Evolutionary conservation across 768 basidiomycete genomes (phyloP).

Genomic region (Psilocybe cubensis): DNA sequence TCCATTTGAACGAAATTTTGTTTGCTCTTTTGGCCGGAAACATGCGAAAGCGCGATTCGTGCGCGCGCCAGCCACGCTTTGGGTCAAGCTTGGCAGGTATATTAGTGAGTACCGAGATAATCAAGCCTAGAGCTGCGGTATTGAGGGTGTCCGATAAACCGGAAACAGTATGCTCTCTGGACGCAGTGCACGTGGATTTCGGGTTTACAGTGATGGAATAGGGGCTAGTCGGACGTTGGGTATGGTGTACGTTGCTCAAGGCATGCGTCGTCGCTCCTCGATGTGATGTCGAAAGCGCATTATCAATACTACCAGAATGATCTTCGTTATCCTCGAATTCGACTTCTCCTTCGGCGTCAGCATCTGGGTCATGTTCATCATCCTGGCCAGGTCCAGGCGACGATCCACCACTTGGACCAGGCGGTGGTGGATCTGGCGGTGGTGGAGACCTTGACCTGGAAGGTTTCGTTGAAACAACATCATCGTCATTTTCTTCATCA

Average conservation of each 20-base stretch:
- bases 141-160: background rate
- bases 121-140: background rate
- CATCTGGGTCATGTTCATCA: slow-evolving; percentile 24
- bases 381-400: slow-evolving; percentile 12
- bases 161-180: background rate
- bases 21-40: background rate
- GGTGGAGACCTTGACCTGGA: slow-evolving; percentile 23
- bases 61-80: slow-evolving; percentile 7
- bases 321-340: slow-evolving; percentile 32
- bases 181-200: background rate
- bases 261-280: background rate
- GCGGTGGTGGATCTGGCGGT: slow-evolving; percentile 19
- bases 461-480: background rate
- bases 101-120: slow-evolving; percentile 5
- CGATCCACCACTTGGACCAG: slow-evolving; percentile 9
- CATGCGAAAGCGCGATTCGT: background rate
- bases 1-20: slow-evolving; percentile 10
- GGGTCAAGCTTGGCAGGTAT: slow-evolving; percentile 4
- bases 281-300: background rate
- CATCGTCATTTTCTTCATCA: slow-evolving; percentile 14
- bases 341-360: slow-evolving; percentile 38
- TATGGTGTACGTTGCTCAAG: background rate
- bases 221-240: background rate
- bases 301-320: background rate
- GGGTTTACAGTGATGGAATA: background rate